These are phyloP conservation scores for Torulaspora maleeae DNA, from an alignment of 805 yeast genomes.

Conservation along the genomic window DNA sequence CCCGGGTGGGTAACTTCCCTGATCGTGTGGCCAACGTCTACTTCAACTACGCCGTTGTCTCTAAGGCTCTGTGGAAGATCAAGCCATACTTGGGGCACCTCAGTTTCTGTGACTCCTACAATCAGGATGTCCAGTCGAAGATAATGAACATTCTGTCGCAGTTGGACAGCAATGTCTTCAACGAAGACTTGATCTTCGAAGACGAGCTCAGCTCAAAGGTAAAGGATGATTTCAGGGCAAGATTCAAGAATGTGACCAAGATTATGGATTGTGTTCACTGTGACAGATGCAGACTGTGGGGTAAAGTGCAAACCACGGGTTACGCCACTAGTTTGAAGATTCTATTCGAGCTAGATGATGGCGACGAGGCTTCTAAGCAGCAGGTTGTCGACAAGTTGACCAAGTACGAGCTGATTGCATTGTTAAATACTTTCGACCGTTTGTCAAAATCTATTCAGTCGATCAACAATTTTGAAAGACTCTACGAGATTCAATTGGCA, in stretches of 20 bases:
- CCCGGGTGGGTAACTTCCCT: constrained; percentile 82
- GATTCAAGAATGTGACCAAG: constrained; percentile 84
- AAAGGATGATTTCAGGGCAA: constrained; percentile 78
- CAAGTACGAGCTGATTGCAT: constrained; percentile 81
- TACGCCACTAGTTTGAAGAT: constrained; percentile 95
- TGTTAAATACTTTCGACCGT: constrained; percentile 88
- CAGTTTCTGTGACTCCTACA: constrained; percentile 45
- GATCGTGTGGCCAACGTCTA: constrained; percentile 87
- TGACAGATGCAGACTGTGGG: constrained; percentile 97
- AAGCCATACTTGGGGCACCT: constrained; percentile 48
- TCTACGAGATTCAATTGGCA: constrained; percentile 41
- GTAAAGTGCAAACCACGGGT: constrained; percentile 94
- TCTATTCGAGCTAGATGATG: constrained; percentile 65
- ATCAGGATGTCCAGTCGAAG: constrained; percentile 43
- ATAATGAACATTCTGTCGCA: constrained; percentile 40
- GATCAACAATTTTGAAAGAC: constrained; percentile 60
- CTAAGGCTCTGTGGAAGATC: constrained; percentile 73
- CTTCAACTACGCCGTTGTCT: constrained; percentile 84
- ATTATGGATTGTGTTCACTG: constrained; percentile 99
- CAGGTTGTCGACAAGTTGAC: constrained; percentile 56
- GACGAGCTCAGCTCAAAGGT: constrained; percentile 44
- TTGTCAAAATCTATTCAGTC: constrained; percentile 78
- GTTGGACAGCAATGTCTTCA: constrained; percentile 40
- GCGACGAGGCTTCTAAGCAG: constrained; percentile 40
- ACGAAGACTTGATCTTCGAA: constrained; percentile 48